phyloP scores from a whole-genome alignment of 2,329 filamentous ascomycete species.

The Periconia sp. region DNA sequence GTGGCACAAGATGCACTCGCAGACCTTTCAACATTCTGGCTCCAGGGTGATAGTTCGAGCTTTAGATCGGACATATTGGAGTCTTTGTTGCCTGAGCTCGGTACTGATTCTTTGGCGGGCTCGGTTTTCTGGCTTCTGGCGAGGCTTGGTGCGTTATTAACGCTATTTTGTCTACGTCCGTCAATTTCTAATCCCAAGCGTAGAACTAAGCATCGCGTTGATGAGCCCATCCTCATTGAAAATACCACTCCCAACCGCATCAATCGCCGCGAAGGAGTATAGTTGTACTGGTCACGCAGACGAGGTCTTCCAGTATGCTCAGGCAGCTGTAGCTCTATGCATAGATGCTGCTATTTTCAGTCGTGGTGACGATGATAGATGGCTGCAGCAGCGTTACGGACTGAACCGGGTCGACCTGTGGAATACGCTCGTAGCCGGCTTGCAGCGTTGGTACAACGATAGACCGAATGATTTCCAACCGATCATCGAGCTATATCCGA shows the following conservation, averaged over 20 bases:
- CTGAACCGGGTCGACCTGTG: conserved; percentile 26
- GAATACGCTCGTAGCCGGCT: conserved; percentile 20
- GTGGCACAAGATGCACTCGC: conserved; percentile 6
- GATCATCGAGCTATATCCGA: conserved; percentile 39
- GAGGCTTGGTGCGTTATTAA: conserved; percentile 20
- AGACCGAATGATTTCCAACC: conserved; percentile 32
- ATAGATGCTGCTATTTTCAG: conserved; percentile 26
- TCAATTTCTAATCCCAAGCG: conserved; percentile 4
- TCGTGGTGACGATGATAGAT: conserved; percentile 26
- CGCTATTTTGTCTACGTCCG: background rate
- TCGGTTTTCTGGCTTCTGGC: conserved; percentile 24
- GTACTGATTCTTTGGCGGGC: conserved; percentile 7
- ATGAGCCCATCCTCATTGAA: conserved; percentile 11
- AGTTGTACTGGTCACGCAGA: background rate
- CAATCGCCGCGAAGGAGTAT: conserved; percentile 4
- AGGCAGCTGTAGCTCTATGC: conserved; percentile 23
- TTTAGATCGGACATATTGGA: conserved; percentile 5
- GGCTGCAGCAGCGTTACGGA: conserved; percentile 25
- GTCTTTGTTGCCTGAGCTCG: conserved; percentile 10
- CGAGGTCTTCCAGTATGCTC: conserved; percentile 16
- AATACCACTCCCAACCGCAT: conserved; percentile 17
- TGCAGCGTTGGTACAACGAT: conserved; percentile 27
- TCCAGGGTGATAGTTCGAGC: background rate
- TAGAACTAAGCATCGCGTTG: conserved; percentile 25
- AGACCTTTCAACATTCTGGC: conserved; percentile 18